Evolutionary conservation across 495 filamentous ascomycete genomes (phyloP), one percentile per base, ranked within the genome.

Genomic region (Cladorrhinum samala): DNA sequence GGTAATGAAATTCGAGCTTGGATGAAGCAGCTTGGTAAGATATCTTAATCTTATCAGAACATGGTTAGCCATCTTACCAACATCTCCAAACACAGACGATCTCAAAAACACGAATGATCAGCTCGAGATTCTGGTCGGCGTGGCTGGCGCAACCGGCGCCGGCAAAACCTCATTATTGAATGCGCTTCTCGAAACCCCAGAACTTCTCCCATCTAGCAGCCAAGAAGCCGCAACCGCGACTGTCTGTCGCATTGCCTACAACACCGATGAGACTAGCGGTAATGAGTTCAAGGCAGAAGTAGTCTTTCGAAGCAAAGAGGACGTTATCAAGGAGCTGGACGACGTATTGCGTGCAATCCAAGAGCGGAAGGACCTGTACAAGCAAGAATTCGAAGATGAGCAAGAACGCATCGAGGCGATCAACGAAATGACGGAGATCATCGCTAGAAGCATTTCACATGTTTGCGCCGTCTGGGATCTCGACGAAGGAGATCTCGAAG

Each of bases 101-200:
- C 7, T 47, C 2, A n/a, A 46, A 2, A 3, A 23, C 0, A n/a
- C 19, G 9, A 19, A 40, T 9, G 7, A 40, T 1, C 9, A 46
- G 2, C 59, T 60, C n/a, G 43, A 54, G 20, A 52, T 67, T 14
- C 41, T 57, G 2, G 44, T 63, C 6, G 65, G 62, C n/a, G 57
- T 65, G 5, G 52, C 57, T 1, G 65, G 65, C 0, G 27, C 44
- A 4, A 67, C 62, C 2, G 62, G 64, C 14, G 58, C 59, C 3
- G 62, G 64, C 3, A 67, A 68, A 19, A 68, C 50, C 1, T 59
- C 65, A 0, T 16, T 56, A 0, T n/a, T 65, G 1, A 68, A 68
- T 20, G 54, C 52, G 3, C 44, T 68, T 0, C 21, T 65, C 2
- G 60, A 49, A 2, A 23, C 21, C 1, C 57, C 50, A 14, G 57